Conservation (phyloP, 306 rosid genomes). For the Lathyrus tuberosus region DNA sequence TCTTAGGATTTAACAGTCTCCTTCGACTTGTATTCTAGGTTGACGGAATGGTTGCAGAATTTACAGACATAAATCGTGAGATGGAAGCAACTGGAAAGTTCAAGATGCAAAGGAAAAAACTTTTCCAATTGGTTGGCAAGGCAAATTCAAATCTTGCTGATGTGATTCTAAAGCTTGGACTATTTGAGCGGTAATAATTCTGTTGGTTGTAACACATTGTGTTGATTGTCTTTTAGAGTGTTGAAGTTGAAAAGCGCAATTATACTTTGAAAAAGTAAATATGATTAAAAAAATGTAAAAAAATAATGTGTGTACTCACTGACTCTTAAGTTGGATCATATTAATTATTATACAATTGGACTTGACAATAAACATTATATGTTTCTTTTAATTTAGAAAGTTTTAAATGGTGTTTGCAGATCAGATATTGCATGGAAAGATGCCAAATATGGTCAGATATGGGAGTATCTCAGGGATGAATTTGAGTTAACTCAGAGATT, state of each 20-base stretch:
- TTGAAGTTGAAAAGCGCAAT: background rate
- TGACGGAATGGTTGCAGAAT: slow-evolving; percentile 99
- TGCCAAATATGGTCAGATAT: slow-evolving; percentile 98
- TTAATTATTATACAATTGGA: background rate
- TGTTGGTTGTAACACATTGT: slow-evolving; percentile 4
- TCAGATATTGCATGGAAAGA: slow-evolving; percentile 99
- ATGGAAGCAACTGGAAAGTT: slow-evolving; percentile 97
- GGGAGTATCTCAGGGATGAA: slow-evolving; percentile 98
- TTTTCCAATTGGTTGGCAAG: slow-evolving; percentile 97
- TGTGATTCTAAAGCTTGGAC: slow-evolving; percentile 95
- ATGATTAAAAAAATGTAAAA: background rate
- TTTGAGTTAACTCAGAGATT: slow-evolving; percentile 94
- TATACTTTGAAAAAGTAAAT: background rate
- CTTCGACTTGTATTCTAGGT: slow-evolving; percentile 54
- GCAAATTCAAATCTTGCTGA: slow-evolving; percentile 99
- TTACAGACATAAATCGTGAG: slow-evolving; percentile 96
- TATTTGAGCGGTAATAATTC: slow-evolving; percentile 83
- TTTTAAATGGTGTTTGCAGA: slow-evolving; percentile 52
- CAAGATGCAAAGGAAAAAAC: slow-evolving; percentile 93
- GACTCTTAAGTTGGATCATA: background rate
- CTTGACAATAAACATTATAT: background rate
- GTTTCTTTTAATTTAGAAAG: background rate
- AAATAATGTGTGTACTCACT: background rate
- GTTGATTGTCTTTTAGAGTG: slow-evolving; percentile 5
- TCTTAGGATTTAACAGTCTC: slow-evolving; percentile 13